phyloP scores from a whole-genome alignment of 495 filamentous ascomycete species.

The Aspergillus incahuasiensis region DNA sequence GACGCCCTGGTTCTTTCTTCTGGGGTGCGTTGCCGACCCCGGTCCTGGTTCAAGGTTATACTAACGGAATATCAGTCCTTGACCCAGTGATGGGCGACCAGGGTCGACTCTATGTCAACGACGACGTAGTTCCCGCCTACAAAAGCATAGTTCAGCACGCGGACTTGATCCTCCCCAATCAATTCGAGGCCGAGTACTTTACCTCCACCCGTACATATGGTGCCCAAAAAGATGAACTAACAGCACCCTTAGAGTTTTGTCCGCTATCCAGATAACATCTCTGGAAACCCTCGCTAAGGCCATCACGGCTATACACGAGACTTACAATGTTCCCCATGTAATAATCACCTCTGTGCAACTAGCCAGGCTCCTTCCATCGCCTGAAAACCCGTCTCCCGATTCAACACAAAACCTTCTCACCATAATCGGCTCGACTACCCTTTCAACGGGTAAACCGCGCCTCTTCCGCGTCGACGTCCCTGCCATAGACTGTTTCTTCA shows the following conservation, averaged over 20 bases:
- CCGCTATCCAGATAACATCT: slow-evolving; percentile 75
- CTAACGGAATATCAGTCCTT: slow-evolving; percentile 51
- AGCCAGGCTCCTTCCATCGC: slow-evolving; percentile 27
- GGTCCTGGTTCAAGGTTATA: not conserved
- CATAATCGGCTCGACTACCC: slow-evolving; percentile 71
- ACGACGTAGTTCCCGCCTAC: slow-evolving; percentile 89
- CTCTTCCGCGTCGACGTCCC: slow-evolving; percentile 82
- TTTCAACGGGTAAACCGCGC: slow-evolving; percentile 58
- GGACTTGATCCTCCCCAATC: slow-evolving; percentile 91
- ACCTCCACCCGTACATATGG: slow-evolving; percentile 3
- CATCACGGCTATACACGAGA: slow-evolving; percentile 69
- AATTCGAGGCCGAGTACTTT: slow-evolving; percentile 88
- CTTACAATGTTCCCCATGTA: slow-evolving; percentile 78
- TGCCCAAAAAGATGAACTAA: not conserved
- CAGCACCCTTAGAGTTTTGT: slow-evolving; percentile 59
- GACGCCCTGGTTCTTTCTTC: slow-evolving; percentile 76
- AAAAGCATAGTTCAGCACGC: slow-evolving; percentile 71
- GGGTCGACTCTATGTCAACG: slow-evolving; percentile 80
- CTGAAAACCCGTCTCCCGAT: slow-evolving; percentile 29
- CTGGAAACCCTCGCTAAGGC: slow-evolving; percentile 65
- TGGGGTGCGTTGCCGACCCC: slow-evolving; percentile 56
- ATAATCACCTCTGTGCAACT: slow-evolving; percentile 83
- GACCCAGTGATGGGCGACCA: slow-evolving; percentile 99
- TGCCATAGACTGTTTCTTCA: slow-evolving; percentile 86
- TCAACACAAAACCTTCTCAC: slow-evolving; percentile 52